Evolutionary conservation across 768 basidiomycete species (phyloP).

Genomic region (Ramaria rubella): DNA sequence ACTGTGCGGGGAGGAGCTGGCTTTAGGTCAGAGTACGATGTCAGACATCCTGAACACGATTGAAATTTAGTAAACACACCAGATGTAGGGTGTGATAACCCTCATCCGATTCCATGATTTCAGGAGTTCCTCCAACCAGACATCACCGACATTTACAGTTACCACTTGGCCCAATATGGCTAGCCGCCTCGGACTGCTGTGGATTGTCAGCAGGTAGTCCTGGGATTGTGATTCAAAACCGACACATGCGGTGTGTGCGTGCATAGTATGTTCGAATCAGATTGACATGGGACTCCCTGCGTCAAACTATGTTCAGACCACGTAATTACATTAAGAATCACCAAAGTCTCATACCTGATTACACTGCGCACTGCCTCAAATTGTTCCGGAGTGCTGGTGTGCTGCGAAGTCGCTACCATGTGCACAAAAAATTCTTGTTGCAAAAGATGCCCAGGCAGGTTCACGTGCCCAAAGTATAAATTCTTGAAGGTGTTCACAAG

Average conservation of each 20-base stretch:
- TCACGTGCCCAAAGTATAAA: background rate
- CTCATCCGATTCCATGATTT: background rate
- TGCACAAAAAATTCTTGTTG: slow-evolving; percentile 3
- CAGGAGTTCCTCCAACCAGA: background rate
- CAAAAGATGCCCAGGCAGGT: background rate
- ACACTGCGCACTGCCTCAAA: too few species aligned
- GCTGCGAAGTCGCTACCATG: background rate
- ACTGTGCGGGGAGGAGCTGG: background rate
- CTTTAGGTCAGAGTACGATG: background rate
- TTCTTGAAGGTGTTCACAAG: background rate
- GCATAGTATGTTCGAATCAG: background rate
- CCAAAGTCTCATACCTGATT: background rate
- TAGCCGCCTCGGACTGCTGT: slow-evolving; percentile 15
- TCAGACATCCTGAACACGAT: background rate
- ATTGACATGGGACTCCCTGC: background rate
- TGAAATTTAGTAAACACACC: background rate
- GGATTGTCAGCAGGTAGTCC: background rate
- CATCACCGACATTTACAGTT: too few species aligned
- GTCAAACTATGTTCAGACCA: background rate
- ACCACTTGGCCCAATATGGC: too few species aligned
- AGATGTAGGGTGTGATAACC: background rate
- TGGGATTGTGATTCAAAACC: background rate
- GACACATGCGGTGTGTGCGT: background rate
- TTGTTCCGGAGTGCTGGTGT: background rate
- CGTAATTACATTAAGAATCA: background rate